Evolutionary conservation across 1,284 basidiomycete species (phyloP), one percentile per base, ranked within the genome.

Genomic region (Cryptococcus neoformans): DNA sequence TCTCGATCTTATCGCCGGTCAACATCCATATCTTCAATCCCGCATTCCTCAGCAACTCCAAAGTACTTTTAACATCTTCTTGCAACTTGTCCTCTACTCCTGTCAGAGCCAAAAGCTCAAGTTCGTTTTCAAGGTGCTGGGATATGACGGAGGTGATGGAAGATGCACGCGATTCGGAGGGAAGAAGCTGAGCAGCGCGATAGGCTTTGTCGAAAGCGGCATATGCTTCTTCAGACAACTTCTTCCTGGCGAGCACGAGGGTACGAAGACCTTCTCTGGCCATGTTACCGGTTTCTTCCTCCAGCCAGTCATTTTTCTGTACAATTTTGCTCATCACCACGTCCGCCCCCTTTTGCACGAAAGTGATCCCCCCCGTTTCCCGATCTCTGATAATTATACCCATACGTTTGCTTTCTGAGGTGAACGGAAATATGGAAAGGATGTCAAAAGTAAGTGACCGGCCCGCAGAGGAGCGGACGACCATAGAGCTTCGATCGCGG

Each of bases 1-100:
- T 99, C 81, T 99, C 96, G 60, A 99, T 93, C 81, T 99, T 99
- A 79, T 99, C 96, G 0, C 96, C 96, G 0, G 96, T 99, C 67
- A 99, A 81, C 96, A 99, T 99, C 96, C 96, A 99, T 55, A 99
- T 97, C 81, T 92, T 97, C 78, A 99, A 87, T 1, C 95, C 95
- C 0, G 95, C 96, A 73, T 99, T 99, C 61, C 94, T 82, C 63
- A 99, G 77, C 49, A 98, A 74, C 78, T 99, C 96, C 59, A 99
- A 79, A 0, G 96, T 98, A 44, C 87, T 85, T 76, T 90, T 94
- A 66, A 99, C 95, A 42, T 95, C 94, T 58, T 98, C 95, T 69
- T 99, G 96, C 56, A 99, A 79, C 77, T 98, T 98, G 76, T 99
- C 96, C 76, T 99, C 96, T 2, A 99, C 96, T 35, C 95, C 96